Percentiles rank a stretch among this genome's conserved stretches.
phyloP scores from a whole-genome alignment of 129 eudicot species.

The Scalesia atractyloides region DNA sequence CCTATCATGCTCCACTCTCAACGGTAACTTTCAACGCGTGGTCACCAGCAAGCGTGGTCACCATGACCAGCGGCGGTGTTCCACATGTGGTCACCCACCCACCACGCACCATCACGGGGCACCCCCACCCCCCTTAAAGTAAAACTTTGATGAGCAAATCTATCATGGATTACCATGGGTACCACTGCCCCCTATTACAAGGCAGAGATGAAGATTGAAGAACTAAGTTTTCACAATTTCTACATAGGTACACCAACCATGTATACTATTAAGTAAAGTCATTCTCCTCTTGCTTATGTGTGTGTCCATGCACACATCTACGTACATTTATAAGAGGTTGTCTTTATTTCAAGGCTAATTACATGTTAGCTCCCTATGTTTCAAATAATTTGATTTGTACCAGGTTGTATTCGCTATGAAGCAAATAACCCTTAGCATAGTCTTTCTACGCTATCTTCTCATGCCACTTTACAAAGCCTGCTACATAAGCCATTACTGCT shows the following conservation, averaged over 20 bases:
- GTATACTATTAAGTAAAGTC: conserved; percentile 3
- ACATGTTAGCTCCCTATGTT: background rate
- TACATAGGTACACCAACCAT: background rate
- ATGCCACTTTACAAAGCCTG: conserved; percentile 3
- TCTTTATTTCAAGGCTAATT: background rate
- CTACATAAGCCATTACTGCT: background rate
- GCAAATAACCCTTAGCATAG: background rate
- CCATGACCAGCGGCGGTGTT: too few relatives aligned
- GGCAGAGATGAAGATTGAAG: background rate
- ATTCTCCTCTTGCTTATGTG: background rate
- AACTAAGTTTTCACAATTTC: conserved; percentile 13
- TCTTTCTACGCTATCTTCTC: conserved; percentile 7
- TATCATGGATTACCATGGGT: conserved; percentile 16
- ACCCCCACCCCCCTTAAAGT: too few relatives aligned
- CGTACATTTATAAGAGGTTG: background rate
- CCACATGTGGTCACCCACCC: too few relatives aligned
- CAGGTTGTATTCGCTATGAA: background rate
- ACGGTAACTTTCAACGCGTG: too few relatives aligned
- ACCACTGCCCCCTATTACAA: conserved; percentile 5
- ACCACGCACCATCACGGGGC: too few relatives aligned
- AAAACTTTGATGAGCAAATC: conserved; percentile 1
- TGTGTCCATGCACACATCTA: background rate
- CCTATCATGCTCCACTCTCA: too few relatives aligned
- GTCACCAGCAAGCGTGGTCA: too few relatives aligned
- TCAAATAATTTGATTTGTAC: background rate